These are phyloP conservation scores for Pulveroboletus sp. DNA, from an alignment of 768 basidiomycete species.

Conservation along the genomic window DNA sequence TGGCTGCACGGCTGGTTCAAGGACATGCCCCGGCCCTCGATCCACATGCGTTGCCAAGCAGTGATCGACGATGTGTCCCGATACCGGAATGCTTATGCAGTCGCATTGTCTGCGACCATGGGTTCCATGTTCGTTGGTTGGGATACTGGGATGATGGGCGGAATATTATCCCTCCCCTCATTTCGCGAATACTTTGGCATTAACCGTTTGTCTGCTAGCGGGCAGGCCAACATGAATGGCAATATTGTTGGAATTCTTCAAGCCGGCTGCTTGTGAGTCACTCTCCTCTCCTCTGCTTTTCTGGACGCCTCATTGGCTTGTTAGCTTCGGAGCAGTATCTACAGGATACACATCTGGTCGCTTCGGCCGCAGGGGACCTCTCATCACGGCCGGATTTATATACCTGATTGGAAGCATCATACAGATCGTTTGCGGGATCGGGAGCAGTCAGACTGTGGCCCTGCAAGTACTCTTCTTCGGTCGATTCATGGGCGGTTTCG, in stretches of 20 bases:
- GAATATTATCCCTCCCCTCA: conserved; percentile 43
- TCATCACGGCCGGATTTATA: conserved; percentile 43
- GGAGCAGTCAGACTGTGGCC: conserved; percentile 33
- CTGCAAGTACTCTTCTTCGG: conserved; percentile 43
- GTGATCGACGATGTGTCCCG: no score
- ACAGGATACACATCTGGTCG: conserved; percentile 39
- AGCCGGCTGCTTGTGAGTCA: conserved; percentile 45
- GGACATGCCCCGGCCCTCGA: no score
- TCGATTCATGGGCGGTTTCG: conserved; percentile 61
- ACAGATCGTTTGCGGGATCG: conserved; percentile 44
- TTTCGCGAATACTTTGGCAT: conserved; percentile 51
- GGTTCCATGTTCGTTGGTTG: conserved; percentile 51
- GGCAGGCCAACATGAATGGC: conserved; percentile 42
- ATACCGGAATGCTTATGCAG: conserved; percentile 26
- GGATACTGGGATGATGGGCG: conserved; percentile 51
- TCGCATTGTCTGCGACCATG: conserved; percentile 45
- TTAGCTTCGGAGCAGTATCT: conserved; percentile 42
- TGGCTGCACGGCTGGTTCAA: no score
- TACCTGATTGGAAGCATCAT: conserved; percentile 49
- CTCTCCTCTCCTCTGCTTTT: not conserved
- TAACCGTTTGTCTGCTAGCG: conserved; percentile 34
- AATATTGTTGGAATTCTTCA: conserved; percentile 54
- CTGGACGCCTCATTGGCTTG: not conserved
- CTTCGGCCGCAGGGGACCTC: conserved; percentile 46
- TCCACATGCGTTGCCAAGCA: no score